Conservation (phyloP, 2,329 filamentous ascomycete genomes). For the Zymoseptoria pseudotritici region DNA sequence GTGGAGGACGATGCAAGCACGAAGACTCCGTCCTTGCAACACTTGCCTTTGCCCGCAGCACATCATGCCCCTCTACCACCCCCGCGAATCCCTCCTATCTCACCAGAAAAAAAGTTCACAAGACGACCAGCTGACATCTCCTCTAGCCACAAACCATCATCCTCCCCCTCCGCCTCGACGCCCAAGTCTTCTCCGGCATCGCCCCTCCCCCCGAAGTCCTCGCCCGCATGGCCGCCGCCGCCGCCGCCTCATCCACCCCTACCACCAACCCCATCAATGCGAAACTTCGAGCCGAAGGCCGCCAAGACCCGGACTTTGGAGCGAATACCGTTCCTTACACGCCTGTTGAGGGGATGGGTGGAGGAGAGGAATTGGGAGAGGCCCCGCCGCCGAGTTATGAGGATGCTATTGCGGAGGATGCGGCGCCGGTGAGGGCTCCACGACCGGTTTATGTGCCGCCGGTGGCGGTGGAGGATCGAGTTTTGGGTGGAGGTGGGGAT, state of each 20-base stretch:
- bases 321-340: constrained; percentile 19
- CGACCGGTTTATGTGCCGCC: constrained; percentile 57
- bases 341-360: constrained; percentile 13
- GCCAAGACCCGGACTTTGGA: constrained; percentile 19
- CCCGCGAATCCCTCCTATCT: background rate
- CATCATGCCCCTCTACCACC: background rate
- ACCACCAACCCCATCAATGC: constrained; percentile 15
- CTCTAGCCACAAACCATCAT: constrained; percentile 56
- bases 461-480: constrained; percentile 23
- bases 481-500: constrained; percentile 17
- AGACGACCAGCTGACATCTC: constrained; percentile 9
- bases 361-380: constrained; percentile 6
- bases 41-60: background rate
- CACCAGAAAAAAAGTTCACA: background rate
- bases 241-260: constrained; percentile 21
- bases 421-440: constrained; percentile 65
- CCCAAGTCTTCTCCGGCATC: constrained; percentile 83
- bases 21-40: background rate
- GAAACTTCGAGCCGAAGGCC: constrained; percentile 20
- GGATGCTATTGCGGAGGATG: constrained; percentile 74
- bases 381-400: constrained; percentile 73
- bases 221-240: constrained; percentile 49
- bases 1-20: background rate
- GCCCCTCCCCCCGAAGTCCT: constrained; percentile 70
- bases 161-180: constrained; percentile 69